Evolutionary conservation across 208 protist genomes (phyloP).

Genomic region (Phytomonas francai): DNA sequence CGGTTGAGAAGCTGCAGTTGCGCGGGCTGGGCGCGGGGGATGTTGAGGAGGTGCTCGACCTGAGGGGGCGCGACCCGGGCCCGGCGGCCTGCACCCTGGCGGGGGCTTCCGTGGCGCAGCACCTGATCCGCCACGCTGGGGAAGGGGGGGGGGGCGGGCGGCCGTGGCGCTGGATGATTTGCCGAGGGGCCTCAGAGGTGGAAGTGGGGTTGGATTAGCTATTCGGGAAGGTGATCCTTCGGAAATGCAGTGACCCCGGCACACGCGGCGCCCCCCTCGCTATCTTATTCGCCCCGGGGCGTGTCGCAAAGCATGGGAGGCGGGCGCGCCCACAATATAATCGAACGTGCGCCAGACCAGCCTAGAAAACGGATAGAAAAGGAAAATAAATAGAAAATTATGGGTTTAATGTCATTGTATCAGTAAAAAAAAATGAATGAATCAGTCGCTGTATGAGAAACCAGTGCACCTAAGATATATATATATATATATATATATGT

Average conservation of each 20-base stretch:
- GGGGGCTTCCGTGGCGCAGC: constrained; percentile 37
- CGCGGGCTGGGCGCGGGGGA: constrained; percentile 19
- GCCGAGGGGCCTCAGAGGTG: constrained; percentile 13
- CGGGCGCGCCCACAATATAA: background rate
- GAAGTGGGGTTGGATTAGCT: constrained; percentile 9
- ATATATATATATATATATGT: constrained; percentile 4
- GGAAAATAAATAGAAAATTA: constrained; percentile 10
- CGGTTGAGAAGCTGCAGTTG: constrained; percentile 23
- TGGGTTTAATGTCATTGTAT: background rate
- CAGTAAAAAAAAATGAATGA: constrained; percentile 8
- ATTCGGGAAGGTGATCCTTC: background rate
- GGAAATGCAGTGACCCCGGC: background rate
- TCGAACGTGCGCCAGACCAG: background rate
- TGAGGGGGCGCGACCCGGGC: background rate
- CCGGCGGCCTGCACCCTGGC: constrained; percentile 22
- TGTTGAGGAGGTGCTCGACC: constrained; percentile 13
- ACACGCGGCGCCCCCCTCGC: constrained; percentile 3
- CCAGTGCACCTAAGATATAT: background rate
- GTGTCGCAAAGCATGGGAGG: background rate
- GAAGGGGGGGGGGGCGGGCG: background rate
- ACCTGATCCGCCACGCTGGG: constrained; percentile 25
- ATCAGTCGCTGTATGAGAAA: background rate
- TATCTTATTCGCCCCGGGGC: background rate
- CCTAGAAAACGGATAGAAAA: constrained; percentile 5
- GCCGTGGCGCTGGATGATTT: constrained; percentile 16